These are phyloP conservation scores for Plasmodium billcollinsi DNA, from an alignment of 169 alveolate genomes.

Conservation along the genomic window DNA sequence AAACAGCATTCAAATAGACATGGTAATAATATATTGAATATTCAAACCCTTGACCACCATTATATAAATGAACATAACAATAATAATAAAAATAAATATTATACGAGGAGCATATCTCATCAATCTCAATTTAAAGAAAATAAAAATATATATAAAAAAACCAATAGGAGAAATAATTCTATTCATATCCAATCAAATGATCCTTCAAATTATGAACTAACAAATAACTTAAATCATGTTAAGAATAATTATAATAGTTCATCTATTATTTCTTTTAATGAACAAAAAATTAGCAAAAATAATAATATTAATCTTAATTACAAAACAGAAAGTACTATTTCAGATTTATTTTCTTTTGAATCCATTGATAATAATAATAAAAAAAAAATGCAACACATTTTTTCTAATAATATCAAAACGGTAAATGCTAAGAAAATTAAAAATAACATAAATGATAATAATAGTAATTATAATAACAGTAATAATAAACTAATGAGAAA, in stretches of 20 bases:
- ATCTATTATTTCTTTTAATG: conserved; percentile 24
- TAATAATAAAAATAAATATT: too few relatives aligned
- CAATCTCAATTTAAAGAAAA: not conserved
- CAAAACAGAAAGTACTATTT: too few relatives aligned
- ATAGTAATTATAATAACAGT: not conserved
- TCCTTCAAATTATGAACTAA: conserved; percentile 30
- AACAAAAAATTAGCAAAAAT: conserved; percentile 1
- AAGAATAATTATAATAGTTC: not conserved
- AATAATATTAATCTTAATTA: not conserved
- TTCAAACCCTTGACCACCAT: too few relatives aligned
- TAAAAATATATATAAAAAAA: not conserved
- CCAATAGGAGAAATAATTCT: not conserved
- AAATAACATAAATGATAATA: too few relatives aligned
- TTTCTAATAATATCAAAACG: too few relatives aligned
- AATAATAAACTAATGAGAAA: not conserved
- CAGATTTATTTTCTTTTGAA: conserved; percentile 24
- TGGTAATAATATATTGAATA: too few relatives aligned
- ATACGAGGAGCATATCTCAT: too few relatives aligned
- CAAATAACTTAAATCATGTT: conserved; percentile 5
- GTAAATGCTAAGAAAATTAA: too few relatives aligned
- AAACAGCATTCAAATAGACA: too few relatives aligned
- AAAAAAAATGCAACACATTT: not conserved
- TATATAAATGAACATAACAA: too few relatives aligned
- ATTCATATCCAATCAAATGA: not conserved
- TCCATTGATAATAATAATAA: conserved; percentile 28